These are phyloP conservation scores for Suillus tomentosus DNA, from an alignment of 768 basidiomycete species.

Conservation along the genomic window DNA sequence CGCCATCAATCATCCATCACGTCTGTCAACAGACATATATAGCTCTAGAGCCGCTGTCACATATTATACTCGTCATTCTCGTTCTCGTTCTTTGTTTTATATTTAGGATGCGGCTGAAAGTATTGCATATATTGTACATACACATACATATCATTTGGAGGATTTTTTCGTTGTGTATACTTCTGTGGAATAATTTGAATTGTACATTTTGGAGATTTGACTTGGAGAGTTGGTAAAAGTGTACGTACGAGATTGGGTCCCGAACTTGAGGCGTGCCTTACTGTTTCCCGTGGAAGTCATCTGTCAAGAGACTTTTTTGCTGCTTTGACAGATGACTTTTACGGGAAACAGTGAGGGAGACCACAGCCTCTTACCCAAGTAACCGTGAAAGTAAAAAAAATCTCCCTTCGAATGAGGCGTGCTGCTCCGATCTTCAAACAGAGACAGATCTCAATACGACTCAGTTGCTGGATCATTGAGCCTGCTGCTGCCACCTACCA, in stretches of 20 bases:
- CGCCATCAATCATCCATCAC: not conserved
- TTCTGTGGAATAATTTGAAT: not conserved
- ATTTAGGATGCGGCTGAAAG: too few species aligned
- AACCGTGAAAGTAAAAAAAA: not conserved
- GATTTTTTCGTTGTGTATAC: not conserved
- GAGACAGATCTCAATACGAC: not conserved
- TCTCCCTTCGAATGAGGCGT: not conserved
- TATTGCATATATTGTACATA: too few species aligned
- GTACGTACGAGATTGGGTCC: too few species aligned
- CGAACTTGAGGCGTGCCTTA: not conserved
- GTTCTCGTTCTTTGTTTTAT: not conserved
- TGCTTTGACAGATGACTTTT: not conserved
- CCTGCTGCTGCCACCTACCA: not conserved
- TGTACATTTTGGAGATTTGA: not conserved
- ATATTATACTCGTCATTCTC: not conserved
- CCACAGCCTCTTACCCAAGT: not conserved
- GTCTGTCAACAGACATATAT: too few species aligned
- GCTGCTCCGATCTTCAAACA: not conserved
- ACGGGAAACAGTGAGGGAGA: too few species aligned
- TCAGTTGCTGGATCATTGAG: not conserved
- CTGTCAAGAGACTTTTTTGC: not conserved
- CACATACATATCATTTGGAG: not conserved
- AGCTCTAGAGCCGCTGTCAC: conserved; percentile 8
- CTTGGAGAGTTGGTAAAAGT: too few species aligned
- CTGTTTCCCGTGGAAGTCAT: too few species aligned